phyloP scores from a whole-genome alignment of 83 land plant genomes.

The Picea engelmannii region DNA sequence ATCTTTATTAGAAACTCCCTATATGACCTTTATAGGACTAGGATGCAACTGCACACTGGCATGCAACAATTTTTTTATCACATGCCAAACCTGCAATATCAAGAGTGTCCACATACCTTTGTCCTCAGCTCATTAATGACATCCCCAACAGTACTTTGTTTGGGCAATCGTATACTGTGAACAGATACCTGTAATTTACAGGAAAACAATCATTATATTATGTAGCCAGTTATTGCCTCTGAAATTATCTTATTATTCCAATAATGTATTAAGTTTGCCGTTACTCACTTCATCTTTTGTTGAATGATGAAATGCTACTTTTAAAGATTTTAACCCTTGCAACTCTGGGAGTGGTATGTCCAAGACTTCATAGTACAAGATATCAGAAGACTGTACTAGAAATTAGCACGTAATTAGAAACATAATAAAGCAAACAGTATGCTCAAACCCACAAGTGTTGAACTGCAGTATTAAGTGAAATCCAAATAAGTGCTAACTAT shows the following conservation, averaged over 20 bases:
- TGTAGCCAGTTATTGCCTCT: not conserved
- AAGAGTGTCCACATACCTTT: slow-evolving; percentile 51
- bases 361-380: slow-evolving; percentile 94
- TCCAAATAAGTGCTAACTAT: not conserved
- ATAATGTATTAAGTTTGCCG: not conserved
- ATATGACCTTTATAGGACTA: not conserved
- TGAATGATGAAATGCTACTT: slow-evolving; percentile 93
- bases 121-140: slow-evolving; percentile 85
- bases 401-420: not conserved
- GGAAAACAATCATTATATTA: not conserved
- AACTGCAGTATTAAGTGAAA: not conserved
- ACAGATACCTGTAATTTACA: slow-evolving; percentile 70
- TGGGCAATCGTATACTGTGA: slow-evolving; percentile 89
- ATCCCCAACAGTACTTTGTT: slow-evolving; percentile 97
- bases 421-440: not conserved
- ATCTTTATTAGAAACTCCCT: not conserved
- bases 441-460: not conserved
- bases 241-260: not conserved
- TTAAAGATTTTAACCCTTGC: slow-evolving; percentile 92
- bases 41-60: not conserved
- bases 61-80: not conserved
- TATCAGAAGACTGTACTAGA: slow-evolving; percentile 83
- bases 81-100: not conserved
- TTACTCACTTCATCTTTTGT: slow-evolving; percentile 87
- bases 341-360: slow-evolving; percentile 98